These are phyloP conservation scores for Phytophthora citricola DNA, from an alignment of 352 stramenopile genomes.

Conservation along the genomic window DNA sequence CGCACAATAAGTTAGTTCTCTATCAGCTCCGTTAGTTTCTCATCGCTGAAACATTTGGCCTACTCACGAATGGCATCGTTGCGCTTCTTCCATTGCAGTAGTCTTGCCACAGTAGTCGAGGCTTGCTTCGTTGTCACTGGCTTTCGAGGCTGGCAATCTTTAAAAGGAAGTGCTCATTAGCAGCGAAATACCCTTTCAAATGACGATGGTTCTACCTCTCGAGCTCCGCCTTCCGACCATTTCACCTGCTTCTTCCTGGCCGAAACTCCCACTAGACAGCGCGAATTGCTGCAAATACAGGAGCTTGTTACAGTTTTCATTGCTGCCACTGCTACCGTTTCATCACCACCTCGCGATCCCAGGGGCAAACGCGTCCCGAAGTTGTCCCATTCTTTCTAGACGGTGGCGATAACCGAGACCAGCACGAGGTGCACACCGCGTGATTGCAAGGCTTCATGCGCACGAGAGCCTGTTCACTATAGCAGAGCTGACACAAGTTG, in stretches of 20 bases:
- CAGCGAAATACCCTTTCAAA: too few species aligned
- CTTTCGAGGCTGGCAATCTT: background rate
- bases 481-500: slow-evolving; percentile 57
- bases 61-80: slow-evolving; percentile 26
- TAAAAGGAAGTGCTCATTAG: slow-evolving; percentile 8
- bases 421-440: slow-evolving; percentile 55
- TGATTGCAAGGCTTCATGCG: slow-evolving; percentile 67
- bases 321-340: slow-evolving; percentile 30
- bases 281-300: slow-evolving; percentile 13
- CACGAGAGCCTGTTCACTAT: slow-evolving; percentile 46
- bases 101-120: slow-evolving; percentile 7
- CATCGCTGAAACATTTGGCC: background rate
- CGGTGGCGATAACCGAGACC: slow-evolving; percentile 50
- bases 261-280: slow-evolving; percentile 17
- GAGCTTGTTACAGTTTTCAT: slow-evolving; percentile 15
- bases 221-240: slow-evolving; percentile 9
- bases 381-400: slow-evolving; percentile 27
- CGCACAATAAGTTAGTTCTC: background rate
- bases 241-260: background rate
- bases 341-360: slow-evolving; percentile 64
- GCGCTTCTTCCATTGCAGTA: slow-evolving; percentile 29
- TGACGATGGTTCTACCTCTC: slow-evolving; percentile 8
- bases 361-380: slow-evolving; percentile 51
- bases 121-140: slow-evolving; percentile 15
- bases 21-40: slow-evolving; percentile 1